phyloP scores from a whole-genome alignment of 1,139 yeast species.

The Magnusiomyces paraingens region DNA sequence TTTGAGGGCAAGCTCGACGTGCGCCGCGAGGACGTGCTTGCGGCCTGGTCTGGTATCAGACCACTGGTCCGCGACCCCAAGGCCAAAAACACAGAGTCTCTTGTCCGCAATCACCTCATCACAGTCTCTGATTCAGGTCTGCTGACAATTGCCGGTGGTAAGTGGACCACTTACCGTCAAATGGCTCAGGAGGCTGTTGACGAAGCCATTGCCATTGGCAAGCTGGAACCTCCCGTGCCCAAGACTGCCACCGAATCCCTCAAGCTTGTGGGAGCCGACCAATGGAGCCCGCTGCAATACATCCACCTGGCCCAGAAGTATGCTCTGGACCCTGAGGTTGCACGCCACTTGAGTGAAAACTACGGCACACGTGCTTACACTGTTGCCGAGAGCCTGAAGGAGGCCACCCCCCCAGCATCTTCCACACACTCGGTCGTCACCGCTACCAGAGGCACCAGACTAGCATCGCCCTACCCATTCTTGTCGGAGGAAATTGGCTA shows the following conservation, averaged over 20 bases:
- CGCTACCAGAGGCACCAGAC: conserved; percentile 32
- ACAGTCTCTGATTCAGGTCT: conserved; percentile 67
- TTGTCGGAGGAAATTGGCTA: conserved; percentile 87
- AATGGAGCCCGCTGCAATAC: conserved; percentile 60
- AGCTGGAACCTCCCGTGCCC: conserved; percentile 37
- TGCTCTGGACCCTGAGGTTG: conserved; percentile 65
- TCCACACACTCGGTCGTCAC: conserved; percentile 34
- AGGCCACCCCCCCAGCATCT: conserved; percentile 6
- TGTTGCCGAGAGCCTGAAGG: conserved; percentile 52
- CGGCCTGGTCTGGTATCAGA: conserved; percentile 97
- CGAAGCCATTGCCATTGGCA: conserved; percentile 52
- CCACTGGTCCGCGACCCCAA: conserved; percentile 90
- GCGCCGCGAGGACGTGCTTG: conserved; percentile 79
- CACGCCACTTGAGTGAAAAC: conserved; percentile 76
- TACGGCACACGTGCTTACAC: conserved; percentile 79
- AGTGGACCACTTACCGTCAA: conserved; percentile 97
- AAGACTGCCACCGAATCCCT: conserved; percentile 58
- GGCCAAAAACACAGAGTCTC: conserved; percentile 58
- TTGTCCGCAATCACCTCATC: conserved; percentile 85
- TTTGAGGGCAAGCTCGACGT: conserved; percentile 71
- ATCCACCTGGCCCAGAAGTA: conserved; percentile 80
- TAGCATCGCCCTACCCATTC: conserved; percentile 70
- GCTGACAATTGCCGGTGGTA: conserved; percentile 91
- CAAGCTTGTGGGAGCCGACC: conserved; percentile 66
- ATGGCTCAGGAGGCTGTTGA: conserved; percentile 95